phyloP scores from a whole-genome alignment of 768 basidiomycete species.

The Cystobasidium ongulense region DNA sequence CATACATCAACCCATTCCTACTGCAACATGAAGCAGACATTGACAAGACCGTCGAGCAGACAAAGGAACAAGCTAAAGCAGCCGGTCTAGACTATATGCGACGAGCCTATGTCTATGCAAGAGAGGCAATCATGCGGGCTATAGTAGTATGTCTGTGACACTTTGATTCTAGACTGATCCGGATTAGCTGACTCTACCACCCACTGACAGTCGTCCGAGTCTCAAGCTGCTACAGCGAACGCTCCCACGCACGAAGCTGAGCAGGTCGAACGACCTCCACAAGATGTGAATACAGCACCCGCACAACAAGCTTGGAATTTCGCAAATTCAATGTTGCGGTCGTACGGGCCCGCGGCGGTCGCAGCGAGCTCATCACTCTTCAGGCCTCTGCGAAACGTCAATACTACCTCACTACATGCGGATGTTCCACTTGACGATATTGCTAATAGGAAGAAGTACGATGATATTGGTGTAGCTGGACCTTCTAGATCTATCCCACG shows the following conservation, averaged over 20 bases:
- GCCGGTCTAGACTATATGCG: conserved; percentile 35
- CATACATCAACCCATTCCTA: conserved; percentile 47
- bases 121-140: conserved; percentile 18
- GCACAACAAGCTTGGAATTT: conserved; percentile 20
- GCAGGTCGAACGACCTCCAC: not conserved
- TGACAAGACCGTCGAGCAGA: conserved; percentile 45
- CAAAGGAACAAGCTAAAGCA: conserved; percentile 32
- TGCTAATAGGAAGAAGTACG: conserved; percentile 11
- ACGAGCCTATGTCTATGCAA: not conserved
- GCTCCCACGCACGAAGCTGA: not conserved
- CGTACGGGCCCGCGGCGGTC: conserved; percentile 20
- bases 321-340: conserved; percentile 1
- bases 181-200: not conserved
- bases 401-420: not conserved
- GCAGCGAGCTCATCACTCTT: conserved; percentile 12
- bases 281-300: not conserved
- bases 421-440: not conserved
- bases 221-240: not conserved
- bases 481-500: not conserved
- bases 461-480: conserved; percentile 17
- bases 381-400: conserved; percentile 1
- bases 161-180: not conserved
- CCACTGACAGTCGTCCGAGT: not conserved
- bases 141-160: not conserved
- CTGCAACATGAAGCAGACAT: conserved; percentile 47